Evolutionary conservation across 768 basidiomycete species (phyloP).

Genomic region (Macrolepiota fuliginosa): DNA sequence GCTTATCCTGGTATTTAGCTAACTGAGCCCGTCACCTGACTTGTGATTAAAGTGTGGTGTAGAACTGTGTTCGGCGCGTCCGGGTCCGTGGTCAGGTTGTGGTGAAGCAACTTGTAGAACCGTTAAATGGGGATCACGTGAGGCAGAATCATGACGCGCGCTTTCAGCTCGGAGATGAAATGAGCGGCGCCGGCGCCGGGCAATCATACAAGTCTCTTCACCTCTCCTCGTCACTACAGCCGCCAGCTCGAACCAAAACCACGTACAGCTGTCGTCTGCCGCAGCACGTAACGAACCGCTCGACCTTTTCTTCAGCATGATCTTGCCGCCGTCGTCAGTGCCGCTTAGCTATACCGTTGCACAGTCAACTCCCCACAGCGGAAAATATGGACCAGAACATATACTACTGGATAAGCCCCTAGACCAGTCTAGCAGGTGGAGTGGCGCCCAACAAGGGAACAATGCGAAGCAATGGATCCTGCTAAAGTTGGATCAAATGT

Average conservation of each 20-base stretch:
- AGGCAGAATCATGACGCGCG: not conserved
- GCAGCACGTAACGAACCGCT: not conserved
- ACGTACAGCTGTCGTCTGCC: not conserved
- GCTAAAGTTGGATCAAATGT: conserved; percentile 55
- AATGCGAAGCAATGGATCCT: conserved; percentile 66
- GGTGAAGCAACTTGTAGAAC: not conserved
- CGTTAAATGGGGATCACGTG: not conserved
- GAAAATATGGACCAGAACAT: conserved; percentile 65
- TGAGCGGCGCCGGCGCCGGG: not conserved
- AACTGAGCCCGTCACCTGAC: too few relatives aligned
- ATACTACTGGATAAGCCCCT: conserved; percentile 61
- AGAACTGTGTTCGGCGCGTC: not conserved
- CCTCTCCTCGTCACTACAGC: not conserved
- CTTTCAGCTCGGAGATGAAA: not conserved
- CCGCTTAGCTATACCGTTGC: conserved; percentile 50
- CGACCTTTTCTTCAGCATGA: not conserved
- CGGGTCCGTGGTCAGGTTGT: not conserved
- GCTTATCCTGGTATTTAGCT: too few relatives aligned
- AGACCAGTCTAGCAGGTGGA: conserved; percentile 75
- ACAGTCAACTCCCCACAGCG: conserved; percentile 68
- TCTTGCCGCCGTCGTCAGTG: conserved; percentile 20
- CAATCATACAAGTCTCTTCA: not conserved
- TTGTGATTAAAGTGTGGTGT: too few relatives aligned
- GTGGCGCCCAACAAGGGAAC: conserved; percentile 58
- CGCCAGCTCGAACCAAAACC: not conserved